Percentiles rank a stretch among this genome's conserved stretches.
Evolutionary conservation across 805 yeast species (phyloP).

Genomic region (Candida golubevii): DNA sequence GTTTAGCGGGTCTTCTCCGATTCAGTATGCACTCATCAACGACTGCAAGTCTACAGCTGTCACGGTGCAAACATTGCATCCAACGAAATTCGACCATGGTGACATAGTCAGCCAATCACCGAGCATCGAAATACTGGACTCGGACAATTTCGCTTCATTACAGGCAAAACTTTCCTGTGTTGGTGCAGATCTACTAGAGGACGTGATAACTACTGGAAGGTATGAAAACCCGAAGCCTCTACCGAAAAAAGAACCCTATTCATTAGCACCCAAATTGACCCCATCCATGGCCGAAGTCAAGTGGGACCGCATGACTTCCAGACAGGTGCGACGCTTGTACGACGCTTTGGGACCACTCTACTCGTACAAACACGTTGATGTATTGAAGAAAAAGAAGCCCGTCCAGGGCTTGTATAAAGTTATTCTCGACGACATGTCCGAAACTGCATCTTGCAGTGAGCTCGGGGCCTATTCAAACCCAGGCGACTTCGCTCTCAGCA

Average conservation of each 20-base stretch:
- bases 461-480: conserved; percentile 9
- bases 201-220: conserved; percentile 36
- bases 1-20: conserved; percentile 85
- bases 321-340: conserved; percentile 36
- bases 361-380: conserved; percentile 37
- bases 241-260: conserved; percentile 25
- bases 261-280: conserved; percentile 57
- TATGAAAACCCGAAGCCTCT: conserved; percentile 13
- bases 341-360: conserved; percentile 56
- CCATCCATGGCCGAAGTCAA: conserved; percentile 38
- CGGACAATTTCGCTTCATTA: conserved; percentile 45
- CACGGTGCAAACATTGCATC: conserved; percentile 85
- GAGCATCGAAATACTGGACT: conserved; percentile 33
- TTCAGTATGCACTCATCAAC: conserved; percentile 72
- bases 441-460: not conserved
- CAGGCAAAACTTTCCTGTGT: conserved; percentile 47
- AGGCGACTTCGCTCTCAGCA: conserved; percentile 21
- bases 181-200: conserved; percentile 58
- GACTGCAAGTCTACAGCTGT: conserved; percentile 69
- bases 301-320: conserved; percentile 43
- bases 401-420: conserved; percentile 35
- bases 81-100: conserved; percentile 81
- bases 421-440: conserved; percentile 39
- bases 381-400: conserved; percentile 29
- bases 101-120: conserved; percentile 56